Base-by-base conservation (phyloP, 108 stramenopile species). In the Heterococcus sp. region DNA sequence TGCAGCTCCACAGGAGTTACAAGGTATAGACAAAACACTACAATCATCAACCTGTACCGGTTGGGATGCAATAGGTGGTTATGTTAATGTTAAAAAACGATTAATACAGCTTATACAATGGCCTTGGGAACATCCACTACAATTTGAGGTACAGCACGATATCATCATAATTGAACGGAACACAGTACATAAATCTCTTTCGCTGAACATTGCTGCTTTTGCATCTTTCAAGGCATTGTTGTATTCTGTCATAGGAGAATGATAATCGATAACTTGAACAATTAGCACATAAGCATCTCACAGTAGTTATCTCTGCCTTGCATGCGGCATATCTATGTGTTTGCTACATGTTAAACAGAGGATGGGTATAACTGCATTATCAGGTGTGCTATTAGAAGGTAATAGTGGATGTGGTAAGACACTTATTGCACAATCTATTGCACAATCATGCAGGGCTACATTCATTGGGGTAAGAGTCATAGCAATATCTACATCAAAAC, bases 391-490 rank as follows among this genome's bases (percentile, higher is more conserved):
- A 34, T 65, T 84, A 27, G 68, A 69, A 31, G 83, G 83, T 27
- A 74, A 74, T 35, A 84, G 83, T 70, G 83, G 83, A 36, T 84
- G 83, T 37, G 83, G 83, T 29, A 84, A 84, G 74, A 84, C 68
- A 63, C 58, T 84, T 37, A 29, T 84, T 46, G 83, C 83, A 28
- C 83, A 69, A 40, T 74, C 75, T 37, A 58, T 84, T 28, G 83
- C 83, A 65, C 37, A 46, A 35, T 74, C 76, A 63, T 82, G 76
- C 71, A 69, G 76, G 3, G 82, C 82, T 11, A 85, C 83, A 35
- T 84, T 85, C 69, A 30, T 85, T 14, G 78, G 67, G 83, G 76
- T 85, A 27, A 83, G 82, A n/a, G n/a, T n/a, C n/a, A n/a, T n/a
- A n/a, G n/a, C n/a, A n/a, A n/a, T n/a, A n/a, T n/a, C n/a, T n/a